These are phyloP conservation scores for Melanogaster broomeanus DNA, from an alignment of 768 basidiomycete species.

Conservation along the genomic window DNA sequence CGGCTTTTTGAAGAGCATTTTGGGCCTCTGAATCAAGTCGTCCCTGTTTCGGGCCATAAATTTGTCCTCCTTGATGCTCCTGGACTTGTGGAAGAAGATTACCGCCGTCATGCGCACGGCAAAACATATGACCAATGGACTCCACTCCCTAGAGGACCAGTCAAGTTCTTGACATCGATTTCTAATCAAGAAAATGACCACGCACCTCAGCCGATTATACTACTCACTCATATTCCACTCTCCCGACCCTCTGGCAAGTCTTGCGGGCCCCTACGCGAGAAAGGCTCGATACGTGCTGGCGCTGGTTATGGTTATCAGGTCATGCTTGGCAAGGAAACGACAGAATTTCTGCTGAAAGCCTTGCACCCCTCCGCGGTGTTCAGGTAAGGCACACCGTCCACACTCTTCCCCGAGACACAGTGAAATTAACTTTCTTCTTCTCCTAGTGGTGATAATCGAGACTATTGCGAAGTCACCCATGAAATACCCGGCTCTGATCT, in stretches of 20 bases:
- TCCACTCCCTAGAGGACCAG: conserved; percentile 51
- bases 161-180: conserved; percentile 57
- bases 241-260: conserved; percentile 69
- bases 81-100: conserved; percentile 82
- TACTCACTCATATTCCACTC: conserved; percentile 88
- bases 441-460: conserved; percentile 90
- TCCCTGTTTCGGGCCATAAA: conserved; percentile 67
- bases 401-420: neutral
- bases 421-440: neutral
- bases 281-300: conserved; percentile 68
- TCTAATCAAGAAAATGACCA: conserved; percentile 33
- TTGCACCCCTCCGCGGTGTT: conserved; percentile 72
- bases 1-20: conserved; percentile 61
- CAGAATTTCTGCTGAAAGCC: conserved; percentile 65
- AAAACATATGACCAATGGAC: conserved; percentile 56
- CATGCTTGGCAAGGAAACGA: conserved; percentile 78
- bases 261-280: conserved; percentile 80
- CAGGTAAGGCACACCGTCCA: conserved; percentile 48
- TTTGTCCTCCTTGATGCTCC: conserved; percentile 76
- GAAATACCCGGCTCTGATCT: conserved; percentile 30
- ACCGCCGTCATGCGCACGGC: conserved; percentile 54
- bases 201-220: conserved; percentile 39
- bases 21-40: conserved; percentile 64
- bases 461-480: conserved; percentile 82
- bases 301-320: conserved; percentile 84